Conservation (phyloP, 345 rosid genomes). For the Ceriops tagal region DNA sequence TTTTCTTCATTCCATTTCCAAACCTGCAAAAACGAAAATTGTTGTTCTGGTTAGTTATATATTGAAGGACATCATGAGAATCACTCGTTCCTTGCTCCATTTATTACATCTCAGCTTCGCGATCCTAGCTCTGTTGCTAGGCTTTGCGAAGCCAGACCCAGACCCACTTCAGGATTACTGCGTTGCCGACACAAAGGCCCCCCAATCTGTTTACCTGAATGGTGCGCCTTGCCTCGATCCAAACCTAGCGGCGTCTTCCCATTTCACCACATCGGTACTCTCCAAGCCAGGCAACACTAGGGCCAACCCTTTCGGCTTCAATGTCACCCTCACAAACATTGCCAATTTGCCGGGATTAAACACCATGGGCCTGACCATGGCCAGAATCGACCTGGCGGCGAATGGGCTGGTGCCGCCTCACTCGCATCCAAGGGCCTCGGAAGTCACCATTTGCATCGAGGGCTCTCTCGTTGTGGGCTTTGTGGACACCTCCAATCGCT, state of each 20-base stretch:
- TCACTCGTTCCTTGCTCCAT: slow-evolving; percentile 11
- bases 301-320: slow-evolving; percentile 47
- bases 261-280: slow-evolving; percentile 59
- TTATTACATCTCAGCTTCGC: slow-evolving; percentile 5
- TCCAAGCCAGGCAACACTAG: slow-evolving; percentile 42
- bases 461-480: slow-evolving; percentile 62
- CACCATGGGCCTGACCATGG: slow-evolving; percentile 75
- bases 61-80: slow-evolving; percentile 12
- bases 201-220: slow-evolving; percentile 32
- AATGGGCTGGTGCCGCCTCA: slow-evolving; percentile 56
- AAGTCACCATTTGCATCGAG: slow-evolving; percentile 54
- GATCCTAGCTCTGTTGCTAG: slow-evolving; percentile 30
- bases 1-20: not conserved
- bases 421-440: slow-evolving; percentile 73
- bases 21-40: not conserved
- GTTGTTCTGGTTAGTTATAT: not conserved
- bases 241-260: slow-evolving; percentile 21
- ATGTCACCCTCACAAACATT: slow-evolving; percentile 46
- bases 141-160: slow-evolving; percentile 49
- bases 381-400: slow-evolving; percentile 41
- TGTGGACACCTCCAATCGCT: slow-evolving; percentile 46
- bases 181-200: slow-evolving; percentile 41
- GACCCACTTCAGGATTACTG: slow-evolving; percentile 77
- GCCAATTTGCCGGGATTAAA: slow-evolving; percentile 63
- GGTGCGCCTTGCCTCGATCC: slow-evolving; percentile 65